Conservation (phyloP, 768 basidiomycete genomes). For the Holtermanniella nyarrowii region DNA sequence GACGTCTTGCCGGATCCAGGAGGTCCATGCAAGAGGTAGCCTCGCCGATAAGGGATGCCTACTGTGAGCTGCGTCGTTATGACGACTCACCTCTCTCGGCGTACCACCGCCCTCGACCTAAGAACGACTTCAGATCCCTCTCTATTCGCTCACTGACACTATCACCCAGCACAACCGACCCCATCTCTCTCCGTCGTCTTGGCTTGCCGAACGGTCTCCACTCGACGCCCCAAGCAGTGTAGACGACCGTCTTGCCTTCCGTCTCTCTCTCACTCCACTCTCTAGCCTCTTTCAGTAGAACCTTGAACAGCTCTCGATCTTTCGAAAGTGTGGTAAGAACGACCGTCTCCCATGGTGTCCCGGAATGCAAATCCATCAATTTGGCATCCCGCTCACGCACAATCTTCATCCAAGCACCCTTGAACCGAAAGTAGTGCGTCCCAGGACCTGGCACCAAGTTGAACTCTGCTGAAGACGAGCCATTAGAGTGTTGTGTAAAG, state of each 20-base stretch:
- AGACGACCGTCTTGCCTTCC: constrained; percentile 89
- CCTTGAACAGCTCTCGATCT: constrained; percentile 69
- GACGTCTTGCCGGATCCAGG: constrained; percentile 98
- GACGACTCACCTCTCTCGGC: constrained; percentile 69
- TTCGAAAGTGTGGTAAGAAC: constrained; percentile 83
- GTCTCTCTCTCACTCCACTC: constrained; percentile 73
- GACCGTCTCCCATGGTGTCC: constrained; percentile 94
- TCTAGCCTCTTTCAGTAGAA: constrained; percentile 75
- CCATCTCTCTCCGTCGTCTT: constrained; percentile 68
- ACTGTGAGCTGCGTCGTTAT: not conserved
- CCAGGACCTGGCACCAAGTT: constrained; percentile 93
- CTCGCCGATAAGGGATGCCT: constrained; percentile 96
- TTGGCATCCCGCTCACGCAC: constrained; percentile 90
- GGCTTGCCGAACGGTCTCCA: constrained; percentile 95
- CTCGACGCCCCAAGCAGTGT: constrained; percentile 92
- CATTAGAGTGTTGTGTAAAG: constrained; percentile 78
- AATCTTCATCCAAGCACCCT: constrained; percentile 94
- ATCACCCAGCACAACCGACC: constrained; percentile 75
- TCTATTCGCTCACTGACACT: constrained; percentile 80
- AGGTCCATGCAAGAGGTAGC: constrained; percentile 88
- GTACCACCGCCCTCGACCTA: constrained; percentile 82
- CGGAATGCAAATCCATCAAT: constrained; percentile 80
- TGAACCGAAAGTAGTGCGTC: constrained; percentile 81
- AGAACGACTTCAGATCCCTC: constrained; percentile 67
- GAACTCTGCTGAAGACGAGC: constrained; percentile 78